A percentile compares a stretch with the other conserved stretches of the same genome.
These are phyloP conservation scores for Penicillium waksmanii DNA, from an alignment of 495 filamentous ascomycete species.

Conservation along the genomic window DNA sequence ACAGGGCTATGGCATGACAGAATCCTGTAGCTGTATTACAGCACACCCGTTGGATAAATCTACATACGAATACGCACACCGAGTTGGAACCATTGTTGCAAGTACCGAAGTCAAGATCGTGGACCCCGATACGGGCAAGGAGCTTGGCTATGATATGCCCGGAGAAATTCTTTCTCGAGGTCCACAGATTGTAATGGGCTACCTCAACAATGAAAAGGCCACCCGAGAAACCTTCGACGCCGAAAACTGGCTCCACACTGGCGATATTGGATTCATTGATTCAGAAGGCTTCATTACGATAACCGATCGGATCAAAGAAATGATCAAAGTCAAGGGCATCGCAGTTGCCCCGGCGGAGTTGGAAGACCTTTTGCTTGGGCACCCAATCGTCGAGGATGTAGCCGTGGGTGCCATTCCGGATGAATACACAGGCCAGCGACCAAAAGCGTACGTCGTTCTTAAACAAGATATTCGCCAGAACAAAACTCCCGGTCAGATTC, in stretches of 20 bases:
- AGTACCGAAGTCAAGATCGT: constrained; percentile 66
- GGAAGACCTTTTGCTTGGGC: constrained; percentile 64
- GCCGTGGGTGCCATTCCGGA: constrained; percentile 63
- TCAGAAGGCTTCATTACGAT: constrained; percentile 60
- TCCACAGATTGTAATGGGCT: constrained; percentile 63
- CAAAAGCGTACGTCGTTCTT: constrained; percentile 65
- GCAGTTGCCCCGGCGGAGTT: constrained; percentile 72
- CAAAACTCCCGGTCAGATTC: constrained; percentile 25
- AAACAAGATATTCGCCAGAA: constrained; percentile 33
- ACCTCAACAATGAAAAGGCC: constrained; percentile 56
- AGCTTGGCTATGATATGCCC: constrained; percentile 49
- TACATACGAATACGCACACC: constrained; percentile 59
- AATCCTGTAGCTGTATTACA: constrained; percentile 65
- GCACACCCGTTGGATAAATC: constrained; percentile 57
- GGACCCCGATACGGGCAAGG: constrained; percentile 47
- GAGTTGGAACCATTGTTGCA: constrained; percentile 62
- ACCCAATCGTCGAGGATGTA: constrained; percentile 60
- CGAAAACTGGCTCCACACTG: constrained; percentile 67
- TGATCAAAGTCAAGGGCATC: constrained; percentile 77
- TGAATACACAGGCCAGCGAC: constrained; percentile 63
- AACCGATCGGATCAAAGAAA: constrained; percentile 71
- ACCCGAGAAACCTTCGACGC: constrained; percentile 62
- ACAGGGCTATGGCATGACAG: constrained; percentile 73
- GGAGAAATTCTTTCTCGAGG: constrained; percentile 65
- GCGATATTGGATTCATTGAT: constrained; percentile 65